Evolutionary conservation across 2,329 filamentous ascomycete genomes (phyloP), one percentile per base, ranked within the genome.

Genomic region (Talaromyces sp.): DNA sequence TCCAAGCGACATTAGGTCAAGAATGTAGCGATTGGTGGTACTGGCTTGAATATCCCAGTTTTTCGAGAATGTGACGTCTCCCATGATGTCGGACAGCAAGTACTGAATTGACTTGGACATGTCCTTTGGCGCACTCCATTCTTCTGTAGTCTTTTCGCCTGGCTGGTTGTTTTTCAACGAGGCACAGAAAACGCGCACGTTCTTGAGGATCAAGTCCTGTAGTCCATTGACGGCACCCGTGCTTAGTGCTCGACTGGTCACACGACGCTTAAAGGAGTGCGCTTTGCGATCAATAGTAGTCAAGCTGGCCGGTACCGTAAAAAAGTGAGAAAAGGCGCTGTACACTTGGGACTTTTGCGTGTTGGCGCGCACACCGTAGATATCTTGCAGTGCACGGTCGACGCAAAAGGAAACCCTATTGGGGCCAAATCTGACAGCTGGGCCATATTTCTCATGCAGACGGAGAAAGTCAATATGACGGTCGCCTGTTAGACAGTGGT

Each of bases 351-450:
- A 77, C 64, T 83, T 84, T 42, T 76, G 75, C 14, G 82, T 77
- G 65, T 82, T 81, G 51, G 76, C 71, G 30, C 76, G 73, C 71
- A 76, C 76, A 34, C 78, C 75, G 66, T 84, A 83, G 68, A 84
- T 82, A 8, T 69, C 67, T 62, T n/a, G 44, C 18, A 47, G 42
- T 27, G 42, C 42, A 27, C 42, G 42, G 42, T 47, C 42, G 18
- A 47, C 9, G 42, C 42, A 47, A 4, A 47, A 47, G 42, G 42
- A 47, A 27, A 47, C 42, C 3, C 42, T 18, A 65, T 92, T 93
- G 0, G 91, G 91, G 0, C 90, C 91, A 27, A 92, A 76, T 2
- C 90, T 83, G 1, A 95, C 89, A 5, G 93, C 81, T 68, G 89
- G 84, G 42, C 72, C 72, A 62, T 75, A 74, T 65, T 67, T 68